Evolutionary conservation across 2,329 filamentous ascomycete genomes (phyloP), one percentile per base, ranked within the genome.

Genomic region (Alternaria sp.): DNA sequence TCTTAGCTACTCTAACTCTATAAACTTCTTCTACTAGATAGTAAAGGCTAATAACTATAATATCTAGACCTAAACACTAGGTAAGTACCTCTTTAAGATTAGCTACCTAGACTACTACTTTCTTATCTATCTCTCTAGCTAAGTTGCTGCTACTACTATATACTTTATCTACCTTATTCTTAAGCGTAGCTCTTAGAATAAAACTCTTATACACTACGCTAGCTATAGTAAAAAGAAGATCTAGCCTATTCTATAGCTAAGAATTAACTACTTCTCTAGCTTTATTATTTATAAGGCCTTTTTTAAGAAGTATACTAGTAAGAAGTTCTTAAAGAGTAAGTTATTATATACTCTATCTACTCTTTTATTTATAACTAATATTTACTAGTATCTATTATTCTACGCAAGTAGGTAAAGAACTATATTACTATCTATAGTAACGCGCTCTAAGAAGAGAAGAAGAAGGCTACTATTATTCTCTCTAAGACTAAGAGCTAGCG

Each of bases 11-110:
- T 96, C 96, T 59, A 99, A 99, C 83, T 96, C 96, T 21, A 99
- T 99, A 96, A 99, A 99, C 87, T 99, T 99, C 85, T 88, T 99
- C 65, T 93, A 96, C 68, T 92, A 96, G 71, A 97, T 99, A 81
- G 98, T 94, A 66, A 99, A 99, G 86, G 96, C 96, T 76, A 96
- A 99, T 83, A 96, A 97, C 85, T 99, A 99, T 83, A 94, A 99
- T 81, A 97, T 98, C 76, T 93, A 97, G 81, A 97, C 94, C 65
- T 92, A 96, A 74, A 99, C 96, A 49, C 88, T 99, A 63, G 96
- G 93, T 81, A 99, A 99, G 84, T 99, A 98, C 80, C 86, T 99
- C 51, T 93, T 97, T 84, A 96, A 99, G 84, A 97, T 99, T 77
- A 96, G 93, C 80, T 89, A 97, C 69, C 86, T 99, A 26, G 96